A percentile compares a stretch with the other conserved stretches of the same genome.
These are phyloP conservation scores for Suhomyces terraborum DNA, from an alignment of 1,139 yeast genomes.

Conservation along the genomic window DNA sequence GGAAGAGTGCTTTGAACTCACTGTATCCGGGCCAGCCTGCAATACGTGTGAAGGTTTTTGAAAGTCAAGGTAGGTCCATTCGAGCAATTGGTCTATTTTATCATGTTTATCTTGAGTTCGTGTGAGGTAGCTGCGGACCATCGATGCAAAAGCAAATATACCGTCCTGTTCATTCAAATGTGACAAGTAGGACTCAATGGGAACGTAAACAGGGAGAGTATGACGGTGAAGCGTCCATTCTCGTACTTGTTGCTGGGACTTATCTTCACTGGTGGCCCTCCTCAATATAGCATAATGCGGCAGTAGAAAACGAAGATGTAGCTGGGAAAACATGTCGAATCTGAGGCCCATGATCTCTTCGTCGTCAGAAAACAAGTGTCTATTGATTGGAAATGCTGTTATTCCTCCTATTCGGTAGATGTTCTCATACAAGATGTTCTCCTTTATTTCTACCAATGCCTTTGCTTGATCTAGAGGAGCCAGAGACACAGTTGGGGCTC, in stretches of 20 bases:
- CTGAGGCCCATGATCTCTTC: conserved; percentile 38
- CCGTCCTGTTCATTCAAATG: conserved; percentile 9
- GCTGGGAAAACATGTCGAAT: conserved; percentile 35
- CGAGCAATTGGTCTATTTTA: conserved; percentile 24
- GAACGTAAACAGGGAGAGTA: conserved; percentile 39
- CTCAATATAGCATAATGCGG: conserved; percentile 45
- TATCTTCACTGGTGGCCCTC: conserved; percentile 17
- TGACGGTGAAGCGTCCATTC: conserved; percentile 39
- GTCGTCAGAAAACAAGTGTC: conserved; percentile 24
- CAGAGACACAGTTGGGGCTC: neutral
- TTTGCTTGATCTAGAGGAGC: conserved; percentile 7
- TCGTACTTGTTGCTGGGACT: conserved; percentile 13
- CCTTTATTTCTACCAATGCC: conserved; percentile 26
- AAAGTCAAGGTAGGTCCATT: conserved; percentile 17
- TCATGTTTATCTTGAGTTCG: conserved; percentile 36
- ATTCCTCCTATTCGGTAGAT: conserved; percentile 41
- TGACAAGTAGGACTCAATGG: conserved; percentile 19
- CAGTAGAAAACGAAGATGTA: conserved; percentile 22
- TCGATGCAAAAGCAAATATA: conserved; percentile 18
- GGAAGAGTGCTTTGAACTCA: neutral
- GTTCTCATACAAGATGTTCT: conserved; percentile 41
- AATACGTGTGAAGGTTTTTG: neutral
- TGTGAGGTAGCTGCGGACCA: conserved; percentile 24
- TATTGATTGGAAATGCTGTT: conserved; percentile 45
- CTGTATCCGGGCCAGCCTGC: conserved; percentile 3